Evolutionary conservation across 768 basidiomycete species (phyloP), one percentile per base, ranked within the genome.

Genomic region (Kwoniella botswanensis): DNA sequence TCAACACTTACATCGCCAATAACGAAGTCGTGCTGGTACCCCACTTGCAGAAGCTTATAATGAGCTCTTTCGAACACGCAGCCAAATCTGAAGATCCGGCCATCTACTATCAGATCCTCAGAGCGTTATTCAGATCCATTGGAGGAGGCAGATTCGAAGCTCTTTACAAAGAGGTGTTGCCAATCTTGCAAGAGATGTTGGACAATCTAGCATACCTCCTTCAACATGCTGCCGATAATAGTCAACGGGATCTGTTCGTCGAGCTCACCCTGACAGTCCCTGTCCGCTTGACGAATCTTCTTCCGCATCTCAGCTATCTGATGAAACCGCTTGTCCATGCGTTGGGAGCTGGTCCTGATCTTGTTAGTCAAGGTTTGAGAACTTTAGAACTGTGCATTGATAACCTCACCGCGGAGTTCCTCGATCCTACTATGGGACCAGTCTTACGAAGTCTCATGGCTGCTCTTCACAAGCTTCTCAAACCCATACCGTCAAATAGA

Each of bases 361-460:
- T 97, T 57, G 92, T 98, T 65, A 91, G 93, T 24, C 97, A 99
- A 85, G 97, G 97, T 56, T 86, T 99, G 26, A 89, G 97, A 6
- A 99, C 97, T 0, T 88, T 99, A 69, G 97, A 99, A 83, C 87
- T 99, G n/a, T 98, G 96, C 85, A 96, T 98, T 78, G 97, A 99
- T 85, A 99, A 98, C 81, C 88, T 99, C 29, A 97, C 94, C 0
- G 93, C 94, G 2, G 97, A 98, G 84, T 98, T 98, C 86, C 88
- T 99, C 35, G 96, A 98, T 78, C 97, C 97, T 3, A 95, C 94
- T 2, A 88, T 98, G 73, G 93, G 90, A 72, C 93, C 92, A 0
- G 94, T 98, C 55, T 87, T 97, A 54, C 88, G 94, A 58, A 94
- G 98, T 72, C 86, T 99, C 67, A 98, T 94, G 93, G 92, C 92